Evolutionary conservation across 352 stramenopile genomes (phyloP).

Genomic region (Phytopythium sindhum): DNA sequence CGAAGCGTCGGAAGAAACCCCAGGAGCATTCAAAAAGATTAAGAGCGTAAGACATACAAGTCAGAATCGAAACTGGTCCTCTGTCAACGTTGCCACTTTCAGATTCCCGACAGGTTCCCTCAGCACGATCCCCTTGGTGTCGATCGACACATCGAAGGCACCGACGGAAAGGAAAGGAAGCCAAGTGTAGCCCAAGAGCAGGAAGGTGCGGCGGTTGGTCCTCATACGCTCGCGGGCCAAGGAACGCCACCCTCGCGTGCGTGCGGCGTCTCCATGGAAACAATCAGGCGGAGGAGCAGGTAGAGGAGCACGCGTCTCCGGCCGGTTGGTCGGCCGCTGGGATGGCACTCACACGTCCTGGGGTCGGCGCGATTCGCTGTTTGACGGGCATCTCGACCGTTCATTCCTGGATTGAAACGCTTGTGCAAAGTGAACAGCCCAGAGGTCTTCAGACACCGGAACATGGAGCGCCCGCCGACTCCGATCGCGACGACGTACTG

Average conservation of each 20-base stretch:
- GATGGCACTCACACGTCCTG: neutral
- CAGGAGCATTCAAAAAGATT: no score
- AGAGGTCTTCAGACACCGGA: neutral
- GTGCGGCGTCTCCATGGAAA: neutral
- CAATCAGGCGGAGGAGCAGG: neutral
- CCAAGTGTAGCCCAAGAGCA: neutral
- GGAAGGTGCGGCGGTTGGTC: neutral
- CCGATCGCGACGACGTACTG: conserved; percentile 1
- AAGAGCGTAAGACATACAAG: no score
- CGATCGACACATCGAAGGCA: no score
- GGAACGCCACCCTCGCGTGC: neutral
- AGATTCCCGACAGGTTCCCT: neutral
- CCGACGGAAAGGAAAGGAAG: neutral
- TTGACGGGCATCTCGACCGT: neutral
- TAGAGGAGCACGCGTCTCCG: no score
- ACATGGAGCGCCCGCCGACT: neutral
- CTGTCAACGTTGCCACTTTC: no score
- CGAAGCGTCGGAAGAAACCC: neutral
- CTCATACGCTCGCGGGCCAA: neutral
- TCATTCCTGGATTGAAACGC: conserved; percentile 4
- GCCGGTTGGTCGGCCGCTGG: no score
- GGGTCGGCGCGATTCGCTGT: neutral
- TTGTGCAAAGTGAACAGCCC: neutral
- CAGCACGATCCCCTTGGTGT: neutral
- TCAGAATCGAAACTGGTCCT: no score